A percentile compares a stretch with the other conserved stretches of the same genome.
Conservation (phyloP, 768 basidiomycete genomes). For the Favolaschia claudopus region DNA sequence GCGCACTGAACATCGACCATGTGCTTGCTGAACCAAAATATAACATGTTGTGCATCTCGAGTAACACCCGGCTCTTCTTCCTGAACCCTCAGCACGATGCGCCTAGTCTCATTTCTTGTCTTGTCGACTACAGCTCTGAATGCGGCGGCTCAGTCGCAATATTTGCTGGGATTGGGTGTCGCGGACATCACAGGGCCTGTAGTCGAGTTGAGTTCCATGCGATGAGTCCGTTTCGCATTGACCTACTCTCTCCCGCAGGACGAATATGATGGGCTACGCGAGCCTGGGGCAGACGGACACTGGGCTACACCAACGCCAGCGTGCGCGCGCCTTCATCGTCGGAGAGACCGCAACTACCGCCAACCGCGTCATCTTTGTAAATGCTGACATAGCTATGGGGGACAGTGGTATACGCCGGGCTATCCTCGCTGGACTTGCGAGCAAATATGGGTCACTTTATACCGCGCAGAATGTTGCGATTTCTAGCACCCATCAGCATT, state of each 20-base stretch:
- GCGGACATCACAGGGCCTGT: conserved; percentile 63
- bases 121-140: conserved; percentile 15
- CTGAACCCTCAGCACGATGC: too few relatives aligned
- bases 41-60: too few relatives aligned
- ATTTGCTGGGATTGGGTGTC: too few relatives aligned
- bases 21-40: too few relatives aligned
- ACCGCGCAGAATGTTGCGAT: conserved; percentile 77
- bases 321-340: conserved; percentile 78
- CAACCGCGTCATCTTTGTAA: conserved; percentile 77
- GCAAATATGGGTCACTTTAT: conserved; percentile 69
- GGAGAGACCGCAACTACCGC: conserved; percentile 63
- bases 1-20: too few relatives aligned
- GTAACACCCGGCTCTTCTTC: too few relatives aligned
- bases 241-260: not conserved
- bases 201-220: conserved; percentile 88
- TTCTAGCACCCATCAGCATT: conserved; percentile 65
- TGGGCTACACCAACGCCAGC: conserved; percentile 81
- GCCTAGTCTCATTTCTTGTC: conserved; percentile 17
- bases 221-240: not conserved
- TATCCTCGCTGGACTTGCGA: conserved; percentile 64
- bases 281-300: conserved; percentile 69
- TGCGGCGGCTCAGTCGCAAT: conserved; percentile 39
- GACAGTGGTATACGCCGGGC: conserved; percentile 78
- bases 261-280: conserved; percentile 63
- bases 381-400: conserved; percentile 87